phyloP scores from a whole-genome alignment of 139 green algal genomes.

The Chlorella sp. region DNA sequence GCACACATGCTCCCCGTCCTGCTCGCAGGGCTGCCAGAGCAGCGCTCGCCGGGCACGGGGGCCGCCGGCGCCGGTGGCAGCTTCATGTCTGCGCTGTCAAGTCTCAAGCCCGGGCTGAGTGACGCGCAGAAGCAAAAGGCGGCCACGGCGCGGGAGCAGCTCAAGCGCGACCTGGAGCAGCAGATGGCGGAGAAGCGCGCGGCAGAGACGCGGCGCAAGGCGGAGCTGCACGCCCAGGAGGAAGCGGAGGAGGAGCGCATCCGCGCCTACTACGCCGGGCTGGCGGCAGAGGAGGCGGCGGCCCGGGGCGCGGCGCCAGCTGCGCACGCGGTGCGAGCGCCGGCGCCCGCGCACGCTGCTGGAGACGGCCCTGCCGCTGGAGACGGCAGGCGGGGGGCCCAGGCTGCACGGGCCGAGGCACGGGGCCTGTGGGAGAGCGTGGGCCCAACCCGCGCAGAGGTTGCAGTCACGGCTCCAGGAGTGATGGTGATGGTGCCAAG shows the following conservation, averaged over 20 bases:
- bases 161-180: slow-evolving; percentile 29
- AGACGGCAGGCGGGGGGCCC: background rate
- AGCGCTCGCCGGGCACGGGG: too few species aligned
- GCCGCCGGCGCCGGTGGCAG: background rate
- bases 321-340: background rate
- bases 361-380: background rate
- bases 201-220: background rate
- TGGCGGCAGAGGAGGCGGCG: background rate
- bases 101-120: slow-evolving; percentile 6
- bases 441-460: too few species aligned
- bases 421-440: background rate
- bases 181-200: slow-evolving; percentile 19
- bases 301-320: background rate
- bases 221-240: slow-evolving; percentile 7
- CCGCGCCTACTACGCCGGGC: slow-evolving; percentile 12
- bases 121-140: background rate
- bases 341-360: background rate
- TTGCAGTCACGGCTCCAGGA: too few species aligned
- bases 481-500: too few species aligned
- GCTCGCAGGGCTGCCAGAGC: background rate
- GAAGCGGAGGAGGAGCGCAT: slow-evolving; percentile 18
- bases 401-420: background rate
- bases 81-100: slow-evolving; percentile 11
- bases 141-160: slow-evolving; percentile 16
- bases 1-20: background rate